Base-by-base conservation (phyloP, 805 yeast species). In the Candida golubevii region DNA sequence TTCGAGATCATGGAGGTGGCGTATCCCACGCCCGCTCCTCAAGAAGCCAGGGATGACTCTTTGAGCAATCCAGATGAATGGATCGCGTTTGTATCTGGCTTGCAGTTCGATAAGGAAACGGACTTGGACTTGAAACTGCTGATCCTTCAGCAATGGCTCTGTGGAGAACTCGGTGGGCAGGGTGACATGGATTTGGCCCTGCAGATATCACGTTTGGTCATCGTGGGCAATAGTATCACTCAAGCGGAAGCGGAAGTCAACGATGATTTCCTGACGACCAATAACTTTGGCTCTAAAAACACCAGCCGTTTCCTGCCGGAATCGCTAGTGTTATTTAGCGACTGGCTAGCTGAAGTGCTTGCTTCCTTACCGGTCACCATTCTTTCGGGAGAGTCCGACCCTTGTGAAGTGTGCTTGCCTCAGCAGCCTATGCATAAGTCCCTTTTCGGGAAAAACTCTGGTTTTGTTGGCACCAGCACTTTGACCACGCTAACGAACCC, bases 381-480 rank as follows among this genome's bases (percentile, higher is more conserved):
- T 2, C 74, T 93, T 81, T 96, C 99, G 0, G 98, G 99, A 5
- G 75, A 69, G 7, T 65, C 73, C 4, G 99, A 93, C 61, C 96
- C 97, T 0, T 81, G 88, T n/a, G 95, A 86, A 48, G 66, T 76
- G 13, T 78, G 90, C 39, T 63, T 88, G 45, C 99, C 99, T 0
- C 97, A 93, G 62, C 96, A 85, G 61, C 85, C 95, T 2, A 59
- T 93, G n/a, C 97, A 91, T 60, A 71, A 71, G 41, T 83, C 95
- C 0, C 72, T 91, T 45, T 82, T 93, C 55, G 67, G 71, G 4
- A 58, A 62, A 11, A 67, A 77, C 15, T 65, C 72, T 32, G 60
- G 65, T 7, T 74, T 70, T 49, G 55, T 80, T 26, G 68, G 65
- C 54, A 30, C 49, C 10, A 32, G 36, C 13, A 44, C 44, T 11